Percentiles rank a stretch among this genome's conserved stretches.
Evolutionary conservation across 768 basidiomycete genomes (phyloP).

Genomic region (Tylopilus sp.): DNA sequence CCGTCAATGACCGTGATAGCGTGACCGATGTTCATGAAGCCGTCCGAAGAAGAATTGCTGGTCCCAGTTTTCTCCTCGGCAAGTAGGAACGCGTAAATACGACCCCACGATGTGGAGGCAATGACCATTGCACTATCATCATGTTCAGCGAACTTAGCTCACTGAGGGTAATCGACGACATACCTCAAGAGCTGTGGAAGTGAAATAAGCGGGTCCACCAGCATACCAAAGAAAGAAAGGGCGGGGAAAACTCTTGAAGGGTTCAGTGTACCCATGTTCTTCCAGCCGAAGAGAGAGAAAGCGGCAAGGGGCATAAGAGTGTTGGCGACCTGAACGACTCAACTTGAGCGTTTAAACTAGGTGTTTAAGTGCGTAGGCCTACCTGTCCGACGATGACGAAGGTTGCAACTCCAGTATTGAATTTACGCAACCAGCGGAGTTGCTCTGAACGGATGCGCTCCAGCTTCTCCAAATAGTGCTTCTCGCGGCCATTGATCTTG

Average conservation of each 20-base stretch:
- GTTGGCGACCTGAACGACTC: constrained; percentile 18
- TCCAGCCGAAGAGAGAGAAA: constrained; percentile 28
- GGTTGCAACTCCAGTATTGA: constrained; percentile 21
- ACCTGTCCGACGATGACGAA: constrained; percentile 28
- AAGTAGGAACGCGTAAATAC: constrained; percentile 27
- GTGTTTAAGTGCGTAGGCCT: background rate
- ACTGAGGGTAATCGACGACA: background rate
- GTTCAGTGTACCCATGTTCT: constrained; percentile 23
- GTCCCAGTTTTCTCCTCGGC: constrained; percentile 22
- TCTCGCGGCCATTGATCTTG: constrained; percentile 28
- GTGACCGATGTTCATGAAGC: constrained; percentile 10
- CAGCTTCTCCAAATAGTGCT: constrained; percentile 21
- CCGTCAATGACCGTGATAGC: constrained; percentile 21
- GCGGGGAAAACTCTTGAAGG: constrained; percentile 27
- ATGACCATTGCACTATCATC: constrained; percentile 22
- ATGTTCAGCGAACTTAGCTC: background rate
- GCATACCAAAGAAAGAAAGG: constrained; percentile 30
- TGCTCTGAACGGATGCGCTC: constrained; percentile 24
- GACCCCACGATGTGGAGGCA: constrained; percentile 27
- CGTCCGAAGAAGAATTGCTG: background rate
- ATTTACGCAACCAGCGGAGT: constrained; percentile 23
- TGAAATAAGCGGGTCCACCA: constrained; percentile 29
- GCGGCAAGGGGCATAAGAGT: constrained; percentile 32
- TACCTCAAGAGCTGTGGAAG: constrained; percentile 31
- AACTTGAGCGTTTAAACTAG: constrained; percentile 2